Evolutionary conservation across 371 early-diverging fungal genomes (phyloP), one percentile per base, ranked within the genome.

Genomic region (Zancudomyces culisetae): DNA sequence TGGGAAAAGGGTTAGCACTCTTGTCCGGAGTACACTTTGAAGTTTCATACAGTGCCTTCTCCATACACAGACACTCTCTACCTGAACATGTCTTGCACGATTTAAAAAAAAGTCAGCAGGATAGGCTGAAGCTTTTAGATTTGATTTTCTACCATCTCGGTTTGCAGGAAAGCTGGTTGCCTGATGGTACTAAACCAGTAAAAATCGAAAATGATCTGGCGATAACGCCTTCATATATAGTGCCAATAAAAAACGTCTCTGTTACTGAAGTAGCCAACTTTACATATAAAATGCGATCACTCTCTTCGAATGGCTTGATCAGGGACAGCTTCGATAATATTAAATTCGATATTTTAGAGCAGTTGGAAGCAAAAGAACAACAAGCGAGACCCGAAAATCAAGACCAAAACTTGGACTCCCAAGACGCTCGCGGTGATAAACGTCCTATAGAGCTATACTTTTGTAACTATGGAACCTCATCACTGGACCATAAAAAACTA

Each of bases 11-110:
- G 0, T 30, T 61, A 4, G 85, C 87, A 0, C 53, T 86, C 3
- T 54, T 87, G 22, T 64, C 78, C 1, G 82, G 79, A 1, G 61
- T 79, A 15, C 87, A 87, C 51, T 77, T 81, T 3, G 87, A 87
- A 59, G 29, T 87, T 81, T 57, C 75, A 75, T 28, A 13, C 30
- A 23, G 40, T 19, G 26, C 21, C 2, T 49, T 49, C 39, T 30
- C 20, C 3, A 30, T 49, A 4, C 10, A 49, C 21, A 49, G 39
- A 35, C 39, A 29, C 23, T 22, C 6, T 29, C 30, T 30, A 35
- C 20, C 50, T n/a, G 39, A 6, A 35, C 10, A 15, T 15, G 15
- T 35, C 35, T 6, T 10, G 15, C 10, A 35, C 6, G 15, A 10
- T 6, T 15, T 35, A 35, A 35, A 35, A 15, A 15, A 15, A 15